A percentile compares a stretch with the other conserved stretches of the same genome.
Conservation (phyloP, 352 stramenopile species). For the Phytophthora tentaculata region DNA sequence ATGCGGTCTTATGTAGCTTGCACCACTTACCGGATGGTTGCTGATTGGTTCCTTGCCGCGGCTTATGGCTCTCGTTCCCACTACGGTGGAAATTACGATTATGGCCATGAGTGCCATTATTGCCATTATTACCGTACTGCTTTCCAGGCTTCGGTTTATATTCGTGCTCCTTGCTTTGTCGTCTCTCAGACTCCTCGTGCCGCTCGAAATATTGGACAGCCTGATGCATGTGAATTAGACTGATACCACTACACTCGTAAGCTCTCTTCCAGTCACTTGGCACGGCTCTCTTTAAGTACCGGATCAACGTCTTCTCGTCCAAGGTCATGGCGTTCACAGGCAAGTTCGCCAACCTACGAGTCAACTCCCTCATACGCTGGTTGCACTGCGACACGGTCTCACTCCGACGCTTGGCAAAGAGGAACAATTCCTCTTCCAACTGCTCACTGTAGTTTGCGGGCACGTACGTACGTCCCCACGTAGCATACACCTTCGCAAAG, state of each 20-base stretch:
- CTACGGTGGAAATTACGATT: neutral
- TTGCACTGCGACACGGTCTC: conserved; percentile 5
- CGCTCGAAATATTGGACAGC: conserved; percentile 12
- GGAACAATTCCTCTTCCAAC: conserved; percentile 1
- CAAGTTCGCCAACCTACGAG: neutral
- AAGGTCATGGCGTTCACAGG: neutral
- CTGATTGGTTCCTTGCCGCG: neutral
- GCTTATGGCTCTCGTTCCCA: neutral
- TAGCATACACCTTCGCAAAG: too few relatives aligned
- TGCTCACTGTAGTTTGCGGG: conserved; percentile 8
- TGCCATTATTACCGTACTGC: neutral
- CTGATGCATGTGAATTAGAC: neutral
- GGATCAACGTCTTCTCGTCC: conserved; percentile 10
- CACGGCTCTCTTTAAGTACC: conserved; percentile 10
- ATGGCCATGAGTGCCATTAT: neutral
- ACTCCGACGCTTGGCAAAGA: conserved; percentile 11
- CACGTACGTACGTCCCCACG: too few relatives aligned
- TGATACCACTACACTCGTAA: conserved; percentile 4
- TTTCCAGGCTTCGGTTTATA: neutral
- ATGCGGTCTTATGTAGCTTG: conserved; percentile 12
- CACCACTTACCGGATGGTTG: conserved; percentile 4
- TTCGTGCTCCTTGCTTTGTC: neutral
- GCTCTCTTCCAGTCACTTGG: conserved; percentile 6
- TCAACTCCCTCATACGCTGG: neutral
- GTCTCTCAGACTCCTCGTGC: conserved; percentile 8